Base-by-base conservation (phyloP, 2,329 filamentous ascomycete species). In the Blastomyces silverae region DNA sequence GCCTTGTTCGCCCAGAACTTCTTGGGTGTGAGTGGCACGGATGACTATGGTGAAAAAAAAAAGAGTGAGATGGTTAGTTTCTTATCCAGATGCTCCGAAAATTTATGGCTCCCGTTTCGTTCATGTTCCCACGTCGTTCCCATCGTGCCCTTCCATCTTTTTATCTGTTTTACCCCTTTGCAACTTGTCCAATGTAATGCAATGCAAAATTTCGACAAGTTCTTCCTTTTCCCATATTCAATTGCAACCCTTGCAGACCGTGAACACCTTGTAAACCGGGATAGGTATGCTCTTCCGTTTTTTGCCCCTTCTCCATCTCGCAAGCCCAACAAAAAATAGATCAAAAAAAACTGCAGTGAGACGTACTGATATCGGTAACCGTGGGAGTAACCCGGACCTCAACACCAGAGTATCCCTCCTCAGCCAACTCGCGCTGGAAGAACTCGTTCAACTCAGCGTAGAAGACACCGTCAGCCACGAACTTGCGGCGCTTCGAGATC, bases 371-470 rank as follows among this genome's bases (percentile, higher is more conserved):
- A 84, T 97, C 94, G 86, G 94, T 99, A 80, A 99, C 94, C 81
- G 94, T 99, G 74, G 94, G 94, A 76, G 94, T 99, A 76, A 99
- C 94, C 86, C 95, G 91, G 85, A 99, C 94, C 86, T 99, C 95
- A 81, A 99, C 94, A 81, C 94, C 94, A 66, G 94, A 99, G 89
- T 99, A 99, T 77, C 94, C 94, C 86, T 99, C 95, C 89, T 99
- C 94, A 80, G 94, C 94, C 80, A 99, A 87, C 85, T 99, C 94
- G 83, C 94, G 93, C 88, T 97, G 94, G 91, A 99, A 99, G 90
- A 99, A 99, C 86, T 99, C 94, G 89, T 99, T 99, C 83, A 99
- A 86, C 85, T 99, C 94, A 86, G 94, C 94, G 84, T 97, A 99
- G 91, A 99, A 99, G 79, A 99, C 94, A 89, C 94, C 94, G 84